These are phyloP conservation scores for Floccularia luteovirens DNA, from an alignment of 768 basidiomycete genomes.

Conservation along the genomic window DNA sequence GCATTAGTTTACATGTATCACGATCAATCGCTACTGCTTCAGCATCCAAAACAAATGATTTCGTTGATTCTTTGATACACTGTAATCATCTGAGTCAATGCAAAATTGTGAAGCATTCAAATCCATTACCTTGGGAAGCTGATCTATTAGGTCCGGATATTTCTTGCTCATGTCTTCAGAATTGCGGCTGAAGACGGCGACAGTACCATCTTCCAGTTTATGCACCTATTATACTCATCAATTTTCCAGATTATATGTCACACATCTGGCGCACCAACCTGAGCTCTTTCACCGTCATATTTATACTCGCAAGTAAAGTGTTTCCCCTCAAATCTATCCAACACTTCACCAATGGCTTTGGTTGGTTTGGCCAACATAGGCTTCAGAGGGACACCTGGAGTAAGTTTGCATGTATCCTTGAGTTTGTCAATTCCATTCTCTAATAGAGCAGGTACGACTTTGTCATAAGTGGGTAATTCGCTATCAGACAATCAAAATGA, in stretches of 20 bases:
- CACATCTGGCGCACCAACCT: constrained; percentile 33
- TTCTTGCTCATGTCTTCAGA: constrained; percentile 99
- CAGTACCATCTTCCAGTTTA: constrained; percentile 69
- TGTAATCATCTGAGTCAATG: constrained; percentile 20
- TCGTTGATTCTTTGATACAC: constrained; percentile 80
- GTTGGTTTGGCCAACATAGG: constrained; percentile 99
- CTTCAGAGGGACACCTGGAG: constrained; percentile 93
- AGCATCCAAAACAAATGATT: constrained; percentile 91
- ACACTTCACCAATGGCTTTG: constrained; percentile 95
- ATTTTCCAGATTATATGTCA: background rate
- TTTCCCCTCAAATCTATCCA: constrained; percentile 94
- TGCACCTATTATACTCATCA: constrained; percentile 56
- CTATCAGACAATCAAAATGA: constrained; percentile 31
- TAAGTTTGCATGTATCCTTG: constrained; percentile 75
- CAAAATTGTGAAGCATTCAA: background rate
- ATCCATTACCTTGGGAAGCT: constrained; percentile 67
- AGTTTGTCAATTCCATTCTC: constrained; percentile 68
- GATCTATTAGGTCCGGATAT: constrained; percentile 96
- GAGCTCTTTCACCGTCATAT: constrained; percentile 97
- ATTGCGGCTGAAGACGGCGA: constrained; percentile 94
- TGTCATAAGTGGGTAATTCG: constrained; percentile 89
- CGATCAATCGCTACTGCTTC: constrained; percentile 96
- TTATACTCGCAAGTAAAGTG: constrained; percentile 99
- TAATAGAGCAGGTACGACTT: constrained; percentile 86
- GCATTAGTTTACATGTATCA: constrained; percentile 78